These are phyloP conservation scores for Brassica cretica DNA, from an alignment of 345 rosid species.

Conservation along the genomic window DNA sequence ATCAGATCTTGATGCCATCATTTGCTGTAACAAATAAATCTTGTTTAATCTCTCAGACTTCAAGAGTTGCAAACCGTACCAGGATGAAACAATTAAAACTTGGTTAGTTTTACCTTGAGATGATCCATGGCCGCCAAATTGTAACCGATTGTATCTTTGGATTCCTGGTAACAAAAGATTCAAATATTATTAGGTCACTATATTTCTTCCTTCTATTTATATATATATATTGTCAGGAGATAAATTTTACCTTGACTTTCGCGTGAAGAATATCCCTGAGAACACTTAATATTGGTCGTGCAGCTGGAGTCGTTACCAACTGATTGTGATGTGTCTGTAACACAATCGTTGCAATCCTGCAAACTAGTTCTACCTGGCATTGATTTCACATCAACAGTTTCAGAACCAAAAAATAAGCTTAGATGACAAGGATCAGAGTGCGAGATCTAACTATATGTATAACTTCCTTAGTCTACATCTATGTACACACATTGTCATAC, in stretches of 20 bases:
- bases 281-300: conserved; percentile 67
- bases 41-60: neutral
- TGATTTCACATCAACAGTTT: neutral
- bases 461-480: neutral
- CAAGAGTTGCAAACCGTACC: neutral
- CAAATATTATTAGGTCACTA: neutral
- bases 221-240: neutral
- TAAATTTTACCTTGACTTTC: conserved; percentile 62
- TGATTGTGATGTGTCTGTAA: conserved; percentile 81
- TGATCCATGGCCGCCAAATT: conserved; percentile 98
- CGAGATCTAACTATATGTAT: neutral
- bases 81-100: neutral
- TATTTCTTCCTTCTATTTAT: too few species aligned
- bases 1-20: conserved; percentile 88
- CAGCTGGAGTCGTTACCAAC: conserved; percentile 74
- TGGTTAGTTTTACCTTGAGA: conserved; percentile 54
- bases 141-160: conserved; percentile 84
- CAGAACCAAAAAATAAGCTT: neutral
- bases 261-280: conserved; percentile 70
- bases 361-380: conserved; percentile 82
- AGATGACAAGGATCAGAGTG: neutral
- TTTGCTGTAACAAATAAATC: conserved; percentile 51
- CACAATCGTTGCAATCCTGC: conserved; percentile 68
- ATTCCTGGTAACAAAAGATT: conserved; percentile 55
- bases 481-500: neutral